Base-by-base conservation (phyloP, 306 rosid species). In the Sophora flavescens region DNA sequence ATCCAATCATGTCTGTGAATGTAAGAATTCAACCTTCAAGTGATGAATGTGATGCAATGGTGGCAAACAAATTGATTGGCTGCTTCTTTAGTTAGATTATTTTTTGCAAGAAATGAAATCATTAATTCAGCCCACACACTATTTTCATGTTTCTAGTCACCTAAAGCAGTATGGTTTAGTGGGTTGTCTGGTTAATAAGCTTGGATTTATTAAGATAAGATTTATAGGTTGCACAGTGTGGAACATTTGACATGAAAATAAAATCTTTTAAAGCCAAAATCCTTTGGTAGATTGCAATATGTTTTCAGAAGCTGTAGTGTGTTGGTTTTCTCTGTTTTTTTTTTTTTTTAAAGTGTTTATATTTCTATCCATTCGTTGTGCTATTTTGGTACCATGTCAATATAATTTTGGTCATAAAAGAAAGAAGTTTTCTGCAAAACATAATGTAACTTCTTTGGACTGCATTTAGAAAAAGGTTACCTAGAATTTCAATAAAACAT, bases 381-480 rank as follows among this genome's bases (percentile, higher is more conserved):
- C 45, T 42, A 54, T 60, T 14, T 79, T 63, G 44, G 22, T 56
- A 42, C 10, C 17, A 15, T 36, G 39, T 15, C 60, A 48, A 33
- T 48, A 16, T 61, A 35, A 26, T 61, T 53, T n/a, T 38, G 69
- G 16, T 69, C 5, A 38, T 36, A 36, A 78, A 59, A 22, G 5
- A 12, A 77, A 36, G 10, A 14, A 30, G 56, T 50, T 52, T 50
- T 60, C 61, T 22, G 63, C 52, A 47, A 67, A 74, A 67, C 67
- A 52, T 51, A 28, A 10, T 54, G 58, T 30, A 64, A 52, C 48
- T 6, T 80, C 22, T 47, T 60, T 59, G 14, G 30, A 60, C 48
- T 75, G 32, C 8, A 62, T 62, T 62, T 47, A 6, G 17, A 50
- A 45, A 58, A 52, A 33, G 3, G 41, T 81, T 30, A 7, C 14